Evolutionary conservation across 805 yeast genomes (phyloP).

Genomic region (Candida awuae): DNA sequence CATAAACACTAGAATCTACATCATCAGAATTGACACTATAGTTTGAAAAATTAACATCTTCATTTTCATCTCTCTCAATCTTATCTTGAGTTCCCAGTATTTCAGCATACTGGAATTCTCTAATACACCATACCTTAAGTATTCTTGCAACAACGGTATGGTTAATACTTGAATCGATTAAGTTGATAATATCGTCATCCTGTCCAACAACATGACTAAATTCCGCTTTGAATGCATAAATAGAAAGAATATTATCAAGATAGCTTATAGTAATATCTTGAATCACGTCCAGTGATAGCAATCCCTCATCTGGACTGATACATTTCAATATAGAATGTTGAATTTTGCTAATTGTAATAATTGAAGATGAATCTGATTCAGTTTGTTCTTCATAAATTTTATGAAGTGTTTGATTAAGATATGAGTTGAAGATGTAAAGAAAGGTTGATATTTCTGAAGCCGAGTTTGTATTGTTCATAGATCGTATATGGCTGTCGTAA

Average conservation of each 20-base stretch:
- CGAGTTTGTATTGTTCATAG: no score
- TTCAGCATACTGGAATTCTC: slow-evolving; percentile 41
- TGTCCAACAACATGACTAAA: neutral
- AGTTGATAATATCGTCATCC: neutral
- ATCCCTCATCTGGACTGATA: neutral
- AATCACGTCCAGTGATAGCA: neutral
- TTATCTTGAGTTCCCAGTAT: slow-evolving; percentile 23
- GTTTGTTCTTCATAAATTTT: neutral
- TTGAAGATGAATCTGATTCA: neutral
- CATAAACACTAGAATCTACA: neutral
- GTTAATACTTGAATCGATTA: neutral
- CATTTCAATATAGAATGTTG: slow-evolving; percentile 1
- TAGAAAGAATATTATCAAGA: slow-evolving; percentile 4
- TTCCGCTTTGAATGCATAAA: slow-evolving; percentile 10
- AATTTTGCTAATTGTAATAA: slow-evolving; percentile 1
- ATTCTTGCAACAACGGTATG: slow-evolving; percentile 22
- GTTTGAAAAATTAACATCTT: slow-evolving; percentile 30
- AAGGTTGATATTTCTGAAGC: neutral
- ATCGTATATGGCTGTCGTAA: no score
- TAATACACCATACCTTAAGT: slow-evolving; percentile 36
- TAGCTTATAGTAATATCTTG: slow-evolving; percentile 3
- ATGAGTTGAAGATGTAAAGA: neutral
- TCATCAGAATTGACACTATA: slow-evolving; percentile 7
- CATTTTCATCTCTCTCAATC: slow-evolving; percentile 45
- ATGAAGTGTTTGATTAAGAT: neutral